Percentiles rank a stretch among this genome's conserved stretches.
Conservation (phyloP, 1,284 basidiomycete species). For the Rhodotorula sp. region DNA sequence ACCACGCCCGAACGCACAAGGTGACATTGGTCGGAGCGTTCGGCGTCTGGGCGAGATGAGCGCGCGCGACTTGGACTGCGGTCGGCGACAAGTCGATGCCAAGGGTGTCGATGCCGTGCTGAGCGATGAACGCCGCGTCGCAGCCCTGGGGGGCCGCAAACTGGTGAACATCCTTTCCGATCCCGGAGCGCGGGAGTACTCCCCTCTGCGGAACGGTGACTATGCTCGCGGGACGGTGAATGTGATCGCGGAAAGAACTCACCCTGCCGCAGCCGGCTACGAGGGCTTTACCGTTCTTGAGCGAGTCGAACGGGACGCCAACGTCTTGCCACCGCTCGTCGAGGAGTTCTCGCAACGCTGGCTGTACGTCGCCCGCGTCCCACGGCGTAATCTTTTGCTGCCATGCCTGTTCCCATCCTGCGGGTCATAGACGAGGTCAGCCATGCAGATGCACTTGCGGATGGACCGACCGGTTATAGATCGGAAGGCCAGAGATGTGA, state of each 20-base stretch:
- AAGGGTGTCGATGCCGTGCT: conserved; percentile 31
- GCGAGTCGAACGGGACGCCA: conserved; percentile 1
- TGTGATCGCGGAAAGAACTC: not conserved
- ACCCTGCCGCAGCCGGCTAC: conserved; percentile 35
- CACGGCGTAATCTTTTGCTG: conserved; percentile 20
- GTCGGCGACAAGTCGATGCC: conserved; percentile 40
- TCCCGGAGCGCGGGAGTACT: too few relatives aligned
- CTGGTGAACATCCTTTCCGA: too few relatives aligned
- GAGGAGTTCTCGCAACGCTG: conserved; percentile 28
- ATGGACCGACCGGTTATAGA: not conserved
- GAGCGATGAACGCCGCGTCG: conserved; percentile 40
- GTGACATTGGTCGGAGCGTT: conserved; percentile 19
- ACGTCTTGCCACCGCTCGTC: conserved; percentile 26
- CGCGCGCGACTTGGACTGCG: conserved; percentile 34
- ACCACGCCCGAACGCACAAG: conserved; percentile 13
- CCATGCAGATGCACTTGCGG: too few relatives aligned
- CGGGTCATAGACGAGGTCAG: too few relatives aligned
- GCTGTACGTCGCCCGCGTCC: conserved; percentile 29
- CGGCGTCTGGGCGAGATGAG: conserved; percentile 3
- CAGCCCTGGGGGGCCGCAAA: conserved; percentile 21
- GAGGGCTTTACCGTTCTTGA: conserved; percentile 20
- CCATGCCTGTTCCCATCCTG: conserved; percentile 35
- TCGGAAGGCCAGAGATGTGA: not conserved
- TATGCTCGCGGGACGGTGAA: too few relatives aligned
- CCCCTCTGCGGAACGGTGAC: too few relatives aligned